phyloP scores from a whole-genome alignment of 208 protist species.

The Porcisia hertigi region DNA sequence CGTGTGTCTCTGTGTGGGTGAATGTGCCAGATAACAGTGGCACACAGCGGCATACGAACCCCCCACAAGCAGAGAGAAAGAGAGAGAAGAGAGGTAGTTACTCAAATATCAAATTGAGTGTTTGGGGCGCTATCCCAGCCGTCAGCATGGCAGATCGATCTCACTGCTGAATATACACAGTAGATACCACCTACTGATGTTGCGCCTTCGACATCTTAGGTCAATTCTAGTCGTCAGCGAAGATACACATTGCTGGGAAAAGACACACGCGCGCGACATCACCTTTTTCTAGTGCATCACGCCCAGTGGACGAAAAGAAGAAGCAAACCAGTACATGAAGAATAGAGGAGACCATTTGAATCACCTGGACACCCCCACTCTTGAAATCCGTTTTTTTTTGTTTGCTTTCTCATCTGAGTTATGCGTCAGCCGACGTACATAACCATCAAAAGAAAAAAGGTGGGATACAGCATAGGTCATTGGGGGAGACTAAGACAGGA shows the following conservation, averaged over 20 bases:
- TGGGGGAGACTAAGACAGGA: background rate
- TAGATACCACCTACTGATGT: background rate
- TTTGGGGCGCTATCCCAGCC: background rate
- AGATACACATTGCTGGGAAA: background rate
- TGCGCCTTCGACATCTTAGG: background rate
- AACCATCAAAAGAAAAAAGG: slow-evolving; percentile 14
- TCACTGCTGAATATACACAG: background rate
- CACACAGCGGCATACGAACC: background rate
- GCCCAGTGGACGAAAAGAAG: no score
- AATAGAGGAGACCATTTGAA: background rate
- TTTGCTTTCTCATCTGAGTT: background rate
- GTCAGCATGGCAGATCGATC: background rate
- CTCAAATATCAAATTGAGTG: background rate
- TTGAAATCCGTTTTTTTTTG: background rate
- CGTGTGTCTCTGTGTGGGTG: background rate
- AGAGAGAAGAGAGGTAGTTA: background rate
- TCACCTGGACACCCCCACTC: background rate
- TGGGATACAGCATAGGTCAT: background rate
- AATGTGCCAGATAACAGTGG: background rate
- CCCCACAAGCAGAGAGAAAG: background rate
- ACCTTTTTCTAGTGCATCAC: background rate
- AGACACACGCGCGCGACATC: background rate
- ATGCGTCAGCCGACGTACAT: background rate
- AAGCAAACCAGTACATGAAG: background rate
- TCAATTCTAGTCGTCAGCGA: background rate